Conservation (phyloP, 2,329 filamentous ascomycete species). For the Xylaria sp. region DNA sequence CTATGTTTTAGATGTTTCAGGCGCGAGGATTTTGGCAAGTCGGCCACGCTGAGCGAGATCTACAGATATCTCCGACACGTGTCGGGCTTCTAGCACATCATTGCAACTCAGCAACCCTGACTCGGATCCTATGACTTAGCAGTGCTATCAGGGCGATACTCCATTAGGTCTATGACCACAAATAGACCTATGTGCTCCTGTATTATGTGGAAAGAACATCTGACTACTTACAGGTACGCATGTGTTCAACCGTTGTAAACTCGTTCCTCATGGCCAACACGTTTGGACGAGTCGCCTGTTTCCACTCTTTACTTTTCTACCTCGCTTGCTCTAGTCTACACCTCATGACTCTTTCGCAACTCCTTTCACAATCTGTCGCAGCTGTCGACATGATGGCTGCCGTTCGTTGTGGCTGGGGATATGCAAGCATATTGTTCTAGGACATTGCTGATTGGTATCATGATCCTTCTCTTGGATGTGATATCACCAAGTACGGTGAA, state of each 20-base stretch:
- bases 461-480: not conserved
- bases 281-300: not conserved
- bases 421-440: not conserved
- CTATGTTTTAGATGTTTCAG: not conserved
- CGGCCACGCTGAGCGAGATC: not conserved
- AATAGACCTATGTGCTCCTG: not conserved
- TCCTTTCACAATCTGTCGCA: not conserved
- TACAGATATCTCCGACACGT: not conserved
- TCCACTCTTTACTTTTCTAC: not conserved
- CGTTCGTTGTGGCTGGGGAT: too few relatives aligned
- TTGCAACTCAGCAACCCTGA: not conserved
- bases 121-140: not conserved
- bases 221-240: not conserved
- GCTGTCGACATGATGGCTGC: too few relatives aligned
- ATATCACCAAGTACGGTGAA: not conserved
- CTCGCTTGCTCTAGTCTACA: not conserved
- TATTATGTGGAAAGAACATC: not conserved
- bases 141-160: too few relatives aligned
- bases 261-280: not conserved
- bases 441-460: not conserved
- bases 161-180: not conserved
- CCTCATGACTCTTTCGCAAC: not conserved
- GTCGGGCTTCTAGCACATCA: not conserved
- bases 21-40: not conserved
- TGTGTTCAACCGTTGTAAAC: not conserved